Conservation (phyloP, 108 stramenopile species). For the Phaeodactylum tricornutum region DNA sequence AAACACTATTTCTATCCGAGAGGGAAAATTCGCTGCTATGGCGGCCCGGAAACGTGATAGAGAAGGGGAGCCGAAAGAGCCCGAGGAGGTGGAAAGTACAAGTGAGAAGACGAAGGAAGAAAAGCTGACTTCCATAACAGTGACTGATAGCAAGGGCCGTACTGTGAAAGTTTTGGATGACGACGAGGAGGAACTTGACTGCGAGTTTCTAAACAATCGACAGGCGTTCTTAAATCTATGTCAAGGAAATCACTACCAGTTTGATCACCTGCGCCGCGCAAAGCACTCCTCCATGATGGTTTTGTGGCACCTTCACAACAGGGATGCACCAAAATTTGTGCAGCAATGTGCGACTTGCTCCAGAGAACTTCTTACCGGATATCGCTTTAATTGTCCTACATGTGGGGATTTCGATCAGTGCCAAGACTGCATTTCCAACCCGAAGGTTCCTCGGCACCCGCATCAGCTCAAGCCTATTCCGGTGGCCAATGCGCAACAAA, state of each 20-base stretch:
- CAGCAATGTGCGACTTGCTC: constrained; percentile 76
- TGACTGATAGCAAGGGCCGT: constrained; percentile 74
- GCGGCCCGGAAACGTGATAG: constrained; percentile 59
- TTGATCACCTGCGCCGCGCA: constrained; percentile 93
- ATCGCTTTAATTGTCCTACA: constrained; percentile 72
- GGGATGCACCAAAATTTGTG: constrained; percentile 92
- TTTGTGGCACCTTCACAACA: constrained; percentile 96
- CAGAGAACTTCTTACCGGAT: constrained; percentile 75
- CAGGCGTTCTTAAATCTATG: constrained; percentile 84
- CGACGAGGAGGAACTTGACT: constrained; percentile 80
- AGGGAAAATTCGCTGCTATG: constrained; percentile 64
- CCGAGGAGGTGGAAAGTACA: constrained; percentile 15
- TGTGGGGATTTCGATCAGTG: constrained; percentile 93
- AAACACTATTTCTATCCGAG: constrained; percentile 16
- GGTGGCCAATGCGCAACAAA: constrained; percentile 59
- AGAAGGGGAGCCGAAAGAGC: constrained; percentile 28
- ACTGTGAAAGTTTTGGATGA: constrained; percentile 78
- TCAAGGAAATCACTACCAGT: constrained; percentile 97
- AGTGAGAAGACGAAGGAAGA: constrained; percentile 22
- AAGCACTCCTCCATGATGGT: constrained; percentile 99
- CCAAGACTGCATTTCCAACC: constrained; percentile 65
- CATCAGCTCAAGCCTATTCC: constrained; percentile 81
- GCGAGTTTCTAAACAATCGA: constrained; percentile 79
- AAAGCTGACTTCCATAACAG: constrained; percentile 20
- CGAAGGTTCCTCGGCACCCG: constrained; percentile 66